These are phyloP conservation scores for Podaxis sp. DNA, from an alignment of 768 basidiomycete species.

Conservation along the genomic window DNA sequence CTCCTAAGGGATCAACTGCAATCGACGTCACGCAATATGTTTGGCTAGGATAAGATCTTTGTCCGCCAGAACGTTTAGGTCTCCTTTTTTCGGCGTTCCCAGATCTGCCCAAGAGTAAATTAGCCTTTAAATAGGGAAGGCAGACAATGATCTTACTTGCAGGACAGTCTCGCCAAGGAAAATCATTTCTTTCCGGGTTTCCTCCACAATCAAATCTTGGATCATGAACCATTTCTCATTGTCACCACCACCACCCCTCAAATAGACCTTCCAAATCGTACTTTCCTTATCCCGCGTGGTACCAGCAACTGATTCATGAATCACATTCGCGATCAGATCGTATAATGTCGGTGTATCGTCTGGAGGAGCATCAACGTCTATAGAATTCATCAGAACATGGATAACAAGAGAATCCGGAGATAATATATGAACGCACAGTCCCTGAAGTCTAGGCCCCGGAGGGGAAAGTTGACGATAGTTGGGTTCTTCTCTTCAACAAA, in stretches of 20 bases:
- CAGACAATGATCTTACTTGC: conserved; percentile 55
- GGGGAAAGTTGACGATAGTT: conserved; percentile 96
- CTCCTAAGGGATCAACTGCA: neutral
- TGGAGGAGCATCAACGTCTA: conserved; percentile 77
- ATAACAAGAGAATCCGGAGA: conserved; percentile 21
- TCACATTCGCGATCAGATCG: conserved; percentile 94
- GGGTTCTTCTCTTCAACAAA: conserved; percentile 99
- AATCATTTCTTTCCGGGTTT: conserved; percentile 97
- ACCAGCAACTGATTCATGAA: conserved; percentile 93
- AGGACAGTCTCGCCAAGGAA: conserved; percentile 95
- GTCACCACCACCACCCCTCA: conserved; percentile 76
- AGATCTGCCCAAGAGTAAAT: conserved; percentile 42
- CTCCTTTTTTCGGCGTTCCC: conserved; percentile 51
- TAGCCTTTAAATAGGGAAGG: conserved; percentile 12
- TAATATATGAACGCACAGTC: conserved; percentile 66
- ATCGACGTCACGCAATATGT: neutral
- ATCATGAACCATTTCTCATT: conserved; percentile 95
- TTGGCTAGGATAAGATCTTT: conserved; percentile 18
- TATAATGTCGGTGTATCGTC: conserved; percentile 68
- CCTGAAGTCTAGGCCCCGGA: conserved; percentile 87
- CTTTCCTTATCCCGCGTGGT: conserved; percentile 91
- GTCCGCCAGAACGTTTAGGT: conserved; percentile 20
- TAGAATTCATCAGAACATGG: conserved; percentile 20
- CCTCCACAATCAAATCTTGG: conserved; percentile 94
- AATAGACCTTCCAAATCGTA: conserved; percentile 91